Conservation (phyloP, 176 grass and related monocot genomes). For the Areca catechu region DNA sequence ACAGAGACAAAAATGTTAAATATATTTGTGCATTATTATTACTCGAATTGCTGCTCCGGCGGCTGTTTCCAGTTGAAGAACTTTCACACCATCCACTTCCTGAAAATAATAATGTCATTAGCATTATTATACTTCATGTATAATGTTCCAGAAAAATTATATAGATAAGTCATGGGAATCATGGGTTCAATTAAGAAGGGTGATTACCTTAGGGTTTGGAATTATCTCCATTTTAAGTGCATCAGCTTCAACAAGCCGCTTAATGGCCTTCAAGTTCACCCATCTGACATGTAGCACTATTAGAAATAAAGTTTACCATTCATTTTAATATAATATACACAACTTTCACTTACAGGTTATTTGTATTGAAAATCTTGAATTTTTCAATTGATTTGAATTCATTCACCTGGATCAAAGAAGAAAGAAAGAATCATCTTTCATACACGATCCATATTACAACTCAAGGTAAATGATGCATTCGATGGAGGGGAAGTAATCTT, state of each 20-base stretch:
- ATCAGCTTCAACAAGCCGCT: constrained; percentile 74
- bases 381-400: constrained; percentile 99
- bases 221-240: constrained; percentile 99
- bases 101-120: constrained; percentile 34
- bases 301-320: neutral
- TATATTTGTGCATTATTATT: constrained; percentile 11
- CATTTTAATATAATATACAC: neutral
- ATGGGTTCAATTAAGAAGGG: neutral
- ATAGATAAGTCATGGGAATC: neutral
- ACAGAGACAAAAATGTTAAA: neutral
- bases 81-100: constrained; percentile 89
- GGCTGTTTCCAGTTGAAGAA: constrained; percentile 91
- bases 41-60: constrained; percentile 87
- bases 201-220: constrained; percentile 79
- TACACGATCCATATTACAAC: too few species aligned
- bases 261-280: constrained; percentile 93
- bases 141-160: neutral
- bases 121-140: neutral
- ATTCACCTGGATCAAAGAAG: constrained; percentile 42
- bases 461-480: too few species aligned
- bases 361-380: constrained; percentile 99
- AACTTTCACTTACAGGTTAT: constrained; percentile 59
- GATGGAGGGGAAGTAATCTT: too few species aligned
- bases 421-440: neutral
- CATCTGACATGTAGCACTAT: constrained; percentile 32